Conservation (phyloP, 2,329 filamentous ascomycete genomes). For the Thielaviopsis populi region DNA sequence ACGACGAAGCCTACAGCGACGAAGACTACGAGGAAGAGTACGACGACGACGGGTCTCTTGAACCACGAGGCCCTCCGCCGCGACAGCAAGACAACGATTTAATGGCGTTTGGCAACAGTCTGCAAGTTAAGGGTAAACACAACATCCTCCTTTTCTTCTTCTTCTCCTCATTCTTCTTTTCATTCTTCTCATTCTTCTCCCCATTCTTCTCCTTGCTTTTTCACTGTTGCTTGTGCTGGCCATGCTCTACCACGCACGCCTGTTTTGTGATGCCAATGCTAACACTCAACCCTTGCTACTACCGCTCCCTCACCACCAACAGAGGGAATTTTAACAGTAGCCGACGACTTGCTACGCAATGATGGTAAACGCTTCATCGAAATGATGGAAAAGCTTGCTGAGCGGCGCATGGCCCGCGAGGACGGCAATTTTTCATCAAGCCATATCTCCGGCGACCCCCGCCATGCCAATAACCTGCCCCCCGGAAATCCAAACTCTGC, state of each 20-base stretch:
- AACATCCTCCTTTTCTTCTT: too few species aligned
- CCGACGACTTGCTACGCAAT: conserved; percentile 95
- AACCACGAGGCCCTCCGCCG: conserved; percentile 40
- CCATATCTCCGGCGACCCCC: neutral
- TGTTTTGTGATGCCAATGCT: conserved; percentile 24
- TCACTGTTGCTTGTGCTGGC: too few species aligned
- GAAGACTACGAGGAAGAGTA: conserved; percentile 39
- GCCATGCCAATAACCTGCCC: conserved; percentile 34
- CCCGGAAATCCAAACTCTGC: conserved; percentile 29
- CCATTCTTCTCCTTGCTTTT: too few species aligned
- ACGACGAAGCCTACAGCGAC: conserved; percentile 24
- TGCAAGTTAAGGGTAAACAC: conserved; percentile 69
- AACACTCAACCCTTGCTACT: conserved; percentile 21
- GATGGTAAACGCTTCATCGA: conserved; percentile 99
- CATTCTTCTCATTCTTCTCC: too few species aligned
- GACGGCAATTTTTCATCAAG: conserved; percentile 40
- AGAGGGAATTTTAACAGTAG: conserved; percentile 84
- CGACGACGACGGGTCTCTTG: conserved; percentile 52
- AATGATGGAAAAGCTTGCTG: conserved; percentile 99
- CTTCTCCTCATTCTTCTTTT: too few species aligned
- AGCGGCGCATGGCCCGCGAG: conserved; percentile 92
- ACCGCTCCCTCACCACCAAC: conserved; percentile 23
- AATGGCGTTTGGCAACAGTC: conserved; percentile 92
- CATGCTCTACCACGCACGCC: too few species aligned
- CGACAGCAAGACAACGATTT: conserved; percentile 57